Conservation (phyloP, 345 rosid genomes). For the Atalantia buxifolia region DNA sequence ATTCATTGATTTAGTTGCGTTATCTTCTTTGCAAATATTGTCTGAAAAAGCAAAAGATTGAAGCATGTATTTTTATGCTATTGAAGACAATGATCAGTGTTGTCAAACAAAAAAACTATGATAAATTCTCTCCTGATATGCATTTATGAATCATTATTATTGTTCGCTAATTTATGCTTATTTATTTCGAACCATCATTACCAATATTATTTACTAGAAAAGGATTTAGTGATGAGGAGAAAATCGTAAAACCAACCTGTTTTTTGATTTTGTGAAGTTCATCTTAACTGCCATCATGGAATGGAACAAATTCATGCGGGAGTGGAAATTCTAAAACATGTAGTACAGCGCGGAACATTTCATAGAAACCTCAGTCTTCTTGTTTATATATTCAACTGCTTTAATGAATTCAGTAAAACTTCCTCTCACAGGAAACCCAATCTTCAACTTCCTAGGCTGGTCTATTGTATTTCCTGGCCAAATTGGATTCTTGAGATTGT, state of each 20-base stretch:
- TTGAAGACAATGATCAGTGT: too few species aligned
- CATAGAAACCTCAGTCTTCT: background rate
- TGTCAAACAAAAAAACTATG: too few species aligned
- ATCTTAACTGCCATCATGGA: conserved; percentile 15
- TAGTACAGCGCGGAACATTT: conserved; percentile 29
- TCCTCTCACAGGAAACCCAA: conserved; percentile 36
- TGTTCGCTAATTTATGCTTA: too few species aligned
- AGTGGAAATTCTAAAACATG: conserved; percentile 25
- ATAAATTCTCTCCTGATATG: too few species aligned
- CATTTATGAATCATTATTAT: too few species aligned
- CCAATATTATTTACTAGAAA: too few species aligned
- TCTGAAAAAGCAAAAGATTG: background rate
- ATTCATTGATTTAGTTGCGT: too few species aligned
- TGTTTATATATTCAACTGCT: background rate
- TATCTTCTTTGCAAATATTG: background rate
- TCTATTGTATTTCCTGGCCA: conserved; percentile 47
- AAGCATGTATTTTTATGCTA: too few species aligned
- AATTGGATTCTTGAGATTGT: conserved; percentile 10
- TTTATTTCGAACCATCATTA: too few species aligned
- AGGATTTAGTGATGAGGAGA: too few species aligned
- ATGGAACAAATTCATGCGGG: conserved; percentile 16
- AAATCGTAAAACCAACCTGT: background rate
- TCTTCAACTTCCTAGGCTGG: conserved; percentile 26
- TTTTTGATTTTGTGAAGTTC: conserved; percentile 9
- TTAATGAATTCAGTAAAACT: conserved; percentile 30